These are phyloP conservation scores for Malus hybrid DNA, from an alignment of 331 rosid genomes.

Conservation along the genomic window DNA sequence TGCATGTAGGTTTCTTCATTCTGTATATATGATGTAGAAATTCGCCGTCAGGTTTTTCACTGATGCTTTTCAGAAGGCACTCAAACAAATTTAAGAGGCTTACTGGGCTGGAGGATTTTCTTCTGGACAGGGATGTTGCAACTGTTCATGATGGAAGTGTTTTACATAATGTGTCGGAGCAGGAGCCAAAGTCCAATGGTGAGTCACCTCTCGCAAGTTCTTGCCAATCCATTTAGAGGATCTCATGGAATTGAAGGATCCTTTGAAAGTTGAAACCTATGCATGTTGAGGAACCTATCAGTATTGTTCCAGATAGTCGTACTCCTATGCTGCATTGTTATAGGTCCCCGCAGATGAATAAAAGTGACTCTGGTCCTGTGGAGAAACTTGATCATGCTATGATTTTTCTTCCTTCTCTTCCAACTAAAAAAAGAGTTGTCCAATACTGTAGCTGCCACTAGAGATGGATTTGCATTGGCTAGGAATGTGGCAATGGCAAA, in stretches of 20 bases:
- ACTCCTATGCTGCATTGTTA: conserved; percentile 26
- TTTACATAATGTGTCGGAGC: background rate
- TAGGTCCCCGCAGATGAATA: conserved; percentile 6
- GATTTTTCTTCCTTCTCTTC: conserved; percentile 37
- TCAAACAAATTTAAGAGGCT: conserved; percentile 44
- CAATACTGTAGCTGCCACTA: conserved; percentile 28
- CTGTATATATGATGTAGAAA: background rate
- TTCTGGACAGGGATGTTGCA: conserved; percentile 36
- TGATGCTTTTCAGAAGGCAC: background rate
- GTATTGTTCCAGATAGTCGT: conserved; percentile 27
- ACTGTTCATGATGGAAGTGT: conserved; percentile 2
- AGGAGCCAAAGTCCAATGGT: conserved; percentile 18
- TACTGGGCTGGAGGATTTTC: conserved; percentile 47
- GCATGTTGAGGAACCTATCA: conserved; percentile 22
- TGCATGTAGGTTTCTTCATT: background rate
- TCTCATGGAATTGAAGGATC: conserved; percentile 20
- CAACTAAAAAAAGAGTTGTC: conserved; percentile 26
- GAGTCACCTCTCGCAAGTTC: conserved; percentile 8
- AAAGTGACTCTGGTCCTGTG: conserved; percentile 3
- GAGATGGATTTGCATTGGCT: conserved; percentile 34
- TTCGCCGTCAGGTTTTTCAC: background rate
- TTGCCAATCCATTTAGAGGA: conserved; percentile 13
- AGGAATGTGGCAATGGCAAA: conserved; percentile 44
- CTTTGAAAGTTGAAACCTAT: background rate
- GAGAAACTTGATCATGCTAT: conserved; percentile 28